Evolutionary conservation across 305 asterid genomes (phyloP), one percentile per base, ranked within the genome.

Genomic region (Rubia tinctorum): DNA sequence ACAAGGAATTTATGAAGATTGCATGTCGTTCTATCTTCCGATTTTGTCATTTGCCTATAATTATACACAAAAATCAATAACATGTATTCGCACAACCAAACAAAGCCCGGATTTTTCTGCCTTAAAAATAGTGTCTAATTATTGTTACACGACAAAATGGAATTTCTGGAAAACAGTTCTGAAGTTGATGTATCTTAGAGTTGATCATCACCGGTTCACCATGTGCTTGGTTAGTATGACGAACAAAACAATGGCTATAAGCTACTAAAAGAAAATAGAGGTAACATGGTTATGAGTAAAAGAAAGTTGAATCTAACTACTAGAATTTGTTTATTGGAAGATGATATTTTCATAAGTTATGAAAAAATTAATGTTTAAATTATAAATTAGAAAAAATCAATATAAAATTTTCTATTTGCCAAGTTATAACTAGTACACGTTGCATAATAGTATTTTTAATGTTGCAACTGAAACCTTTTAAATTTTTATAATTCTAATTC

Each of bases 21-120:
- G 22, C 37, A 20, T 68, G 78, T 56, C 73, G n/a, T 44, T 65
- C 53, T 60, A 39, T 69, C 64, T 69, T 25, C 34, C 25, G 17
- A 58, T 58, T 30, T 72, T 60, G 78, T 75, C 78, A 12, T 68
- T 71, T 58, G 63, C 49, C 15, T 58, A 49, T 59, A 59, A 20
- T 22, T 1, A 51, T 27, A 27, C 30, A 2, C 1, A 17, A 51
- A 12, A 60, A 73, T 65, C 39, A 73, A 73, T 53, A 64, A 53
- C 51, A 49, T 18, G 42, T 30, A 61, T 13, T 34, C n/a, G n/a
- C n/a, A 56, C 44, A 73, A 73, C 59, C 43, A 68, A 68, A 40
- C 64, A 58, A 59, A 49, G 18, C 7, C 34, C 0, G 65, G 65
- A 59, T 8, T 53, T 53, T 53, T 53, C 11, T 18, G 60, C 23